Conservation (phyloP, 2,329 filamentous ascomycete genomes). For the Periconia sp. region DNA sequence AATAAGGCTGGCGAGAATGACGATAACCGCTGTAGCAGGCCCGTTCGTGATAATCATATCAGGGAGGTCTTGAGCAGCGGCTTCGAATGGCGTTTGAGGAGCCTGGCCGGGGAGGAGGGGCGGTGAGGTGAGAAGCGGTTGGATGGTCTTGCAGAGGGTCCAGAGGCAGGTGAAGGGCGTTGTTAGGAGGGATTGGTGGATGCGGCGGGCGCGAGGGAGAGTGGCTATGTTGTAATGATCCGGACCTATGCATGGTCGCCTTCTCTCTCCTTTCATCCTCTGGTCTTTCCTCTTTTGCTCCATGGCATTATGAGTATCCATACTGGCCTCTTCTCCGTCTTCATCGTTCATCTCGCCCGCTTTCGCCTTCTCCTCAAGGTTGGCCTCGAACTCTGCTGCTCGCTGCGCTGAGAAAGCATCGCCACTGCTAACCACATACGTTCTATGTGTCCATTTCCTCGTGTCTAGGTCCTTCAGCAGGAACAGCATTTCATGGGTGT, state of each 20-base stretch:
- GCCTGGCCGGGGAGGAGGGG: constrained; percentile 16
- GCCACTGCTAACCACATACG: constrained; percentile 80
- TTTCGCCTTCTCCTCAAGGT: constrained; percentile 28
- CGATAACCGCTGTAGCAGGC: constrained; percentile 83
- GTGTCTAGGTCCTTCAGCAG: constrained; percentile 70
- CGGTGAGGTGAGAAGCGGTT: constrained; percentile 55
- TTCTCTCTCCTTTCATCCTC: constrained; percentile 6
- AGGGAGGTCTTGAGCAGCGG: constrained; percentile 58
- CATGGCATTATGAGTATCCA: too few relatives aligned
- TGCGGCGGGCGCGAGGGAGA: constrained; percentile 77
- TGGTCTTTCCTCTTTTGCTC: constrained; percentile 1
- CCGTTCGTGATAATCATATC: constrained; percentile 86
- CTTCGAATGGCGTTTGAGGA: constrained; percentile 21
- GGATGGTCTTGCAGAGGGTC: constrained; percentile 69
- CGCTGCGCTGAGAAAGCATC: constrained; percentile 73
- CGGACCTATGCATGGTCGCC: constrained; percentile 20
- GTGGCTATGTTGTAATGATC: constrained; percentile 66
- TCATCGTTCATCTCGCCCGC: constrained; percentile 1
- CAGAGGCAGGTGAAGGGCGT: constrained; percentile 71
- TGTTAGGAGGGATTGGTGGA: constrained; percentile 81
- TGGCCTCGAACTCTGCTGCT: constrained; percentile 68
- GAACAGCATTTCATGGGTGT: constrained; percentile 92
- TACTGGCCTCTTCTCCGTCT: constrained; percentile 1
- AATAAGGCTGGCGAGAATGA: constrained; percentile 64
- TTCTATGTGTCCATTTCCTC: constrained; percentile 65